Evolutionary conservation across 1,284 basidiomycete genomes (phyloP), one percentile per base, ranked within the genome.

Genomic region (Trametes pubescens): DNA sequence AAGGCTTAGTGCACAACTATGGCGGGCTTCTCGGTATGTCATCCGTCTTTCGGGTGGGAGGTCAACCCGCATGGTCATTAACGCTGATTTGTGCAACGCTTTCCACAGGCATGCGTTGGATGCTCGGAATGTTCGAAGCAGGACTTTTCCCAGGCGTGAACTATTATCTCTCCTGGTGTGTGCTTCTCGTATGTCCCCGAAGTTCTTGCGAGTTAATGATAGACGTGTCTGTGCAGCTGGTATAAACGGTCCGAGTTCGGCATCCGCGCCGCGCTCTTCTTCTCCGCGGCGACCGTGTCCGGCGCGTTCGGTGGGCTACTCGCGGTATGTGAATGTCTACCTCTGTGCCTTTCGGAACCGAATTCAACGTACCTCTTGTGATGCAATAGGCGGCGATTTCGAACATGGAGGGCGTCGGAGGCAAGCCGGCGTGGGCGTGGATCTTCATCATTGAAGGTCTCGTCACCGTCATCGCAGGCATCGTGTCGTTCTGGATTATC

Each of bases 391-490:
- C 86, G 43, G 89, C 82, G 0, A 89, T 90, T 44, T 84, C 86
- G 18, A 87, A 90, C 18, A 86, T 90, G 87, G 79, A 86, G 14
- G 88, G 88, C 18, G 71, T 91, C 53, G 90, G 84, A 21, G 87
- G 89, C 7, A 88, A 88, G 70, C 82, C 86, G 14, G 81, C 76
- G 8, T 82, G 79, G 79, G 80, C 88, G 38, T 92, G 90, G 90
- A 91, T 92, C 72, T 92, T 93, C 77, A 88, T 89, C 69, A 68
- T 89, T 22, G 86, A 89, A 66, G 88, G 86, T 32, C 79, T 93
- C 35, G 79, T 79, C 24, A 94, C 92, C 2, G 83, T 93, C 34
- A 9, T 92, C 24, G 86, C 87, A 2, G 90, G 89, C 2, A 70
- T 76, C n/a, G 70, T 80, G 4, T 91, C 90, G 5, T 93, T 88